Conservation (phyloP, 768 basidiomycete species). For the Gyrodon lividus region DNA sequence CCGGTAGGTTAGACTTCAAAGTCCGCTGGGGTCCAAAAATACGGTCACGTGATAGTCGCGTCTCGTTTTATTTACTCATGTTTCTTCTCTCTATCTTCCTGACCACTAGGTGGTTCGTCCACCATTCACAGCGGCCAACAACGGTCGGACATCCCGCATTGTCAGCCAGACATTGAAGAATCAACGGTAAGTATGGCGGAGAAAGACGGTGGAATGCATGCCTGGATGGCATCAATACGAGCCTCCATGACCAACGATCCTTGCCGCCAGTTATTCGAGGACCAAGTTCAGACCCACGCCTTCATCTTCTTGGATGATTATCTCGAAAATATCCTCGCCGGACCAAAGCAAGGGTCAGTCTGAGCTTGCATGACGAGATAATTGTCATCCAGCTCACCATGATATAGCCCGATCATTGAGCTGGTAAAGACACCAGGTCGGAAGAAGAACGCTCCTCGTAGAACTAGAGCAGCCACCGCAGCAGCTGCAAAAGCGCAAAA, state of each 20-base stretch:
- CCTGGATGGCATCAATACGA: constrained; percentile 69
- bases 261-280: constrained; percentile 66
- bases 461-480: constrained; percentile 42
- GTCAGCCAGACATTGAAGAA: background rate
- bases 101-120: no score
- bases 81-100: no score
- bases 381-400: constrained; percentile 1
- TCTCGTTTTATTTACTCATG: constrained; percentile 15
- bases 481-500: constrained; percentile 46
- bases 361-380: background rate
- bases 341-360: constrained; percentile 64
- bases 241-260: constrained; percentile 70
- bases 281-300: constrained; percentile 72
- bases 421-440: constrained; percentile 83
- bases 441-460: constrained; percentile 55
- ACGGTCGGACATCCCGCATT: background rate
- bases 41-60: constrained; percentile 31
- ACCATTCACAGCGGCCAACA: background rate
- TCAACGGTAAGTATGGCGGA: constrained; percentile 6
- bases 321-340: constrained; percentile 64
- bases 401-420: constrained; percentile 64
- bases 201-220: constrained; percentile 47
- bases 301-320: constrained; percentile 81
- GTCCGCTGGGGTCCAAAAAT: no score
- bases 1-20: no score